These are phyloP conservation scores for Neocallimastix lanati DNA, from an alignment of 192 early-diverging fungal genomes.

Conservation along the genomic window DNA sequence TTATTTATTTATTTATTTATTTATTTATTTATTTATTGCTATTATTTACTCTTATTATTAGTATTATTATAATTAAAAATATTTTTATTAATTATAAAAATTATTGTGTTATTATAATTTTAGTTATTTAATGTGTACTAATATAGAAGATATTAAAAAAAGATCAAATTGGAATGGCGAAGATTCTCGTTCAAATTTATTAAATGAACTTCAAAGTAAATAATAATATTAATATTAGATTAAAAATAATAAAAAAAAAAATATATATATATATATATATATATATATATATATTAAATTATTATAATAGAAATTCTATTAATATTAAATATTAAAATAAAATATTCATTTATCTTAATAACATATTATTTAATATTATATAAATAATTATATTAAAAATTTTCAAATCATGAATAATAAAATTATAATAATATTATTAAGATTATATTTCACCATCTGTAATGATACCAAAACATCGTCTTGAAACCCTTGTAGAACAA, in stretches of 20 bases:
- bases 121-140: constrained; percentile 52
- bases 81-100: constrained; percentile 7
- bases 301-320: neutral
- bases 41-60: too few species aligned
- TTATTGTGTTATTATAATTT: neutral
- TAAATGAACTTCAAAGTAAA: constrained; percentile 47
- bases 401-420: too few species aligned
- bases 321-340: neutral
- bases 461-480: constrained; percentile 73
- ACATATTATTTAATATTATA: too few species aligned
- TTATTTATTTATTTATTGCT: too few species aligned
- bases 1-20: too few species aligned
- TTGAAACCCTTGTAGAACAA: constrained; percentile 67
- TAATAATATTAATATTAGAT: neutral
- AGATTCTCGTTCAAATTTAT: constrained; percentile 34
- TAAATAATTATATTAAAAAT: too few species aligned
- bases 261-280: too few species aligned
- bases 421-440: too few species aligned
- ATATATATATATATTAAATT: neutral
- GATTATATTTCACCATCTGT: constrained; percentile 52
- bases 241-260: too few species aligned
- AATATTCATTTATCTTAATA: too few species aligned
- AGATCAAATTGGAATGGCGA: constrained; percentile 73
- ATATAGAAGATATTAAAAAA: constrained; percentile 40
- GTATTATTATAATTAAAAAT: too few species aligned